Evolutionary conservation across 2,329 filamentous ascomycete species (phyloP).

Genomic region (Aspergillus intermedius): DNA sequence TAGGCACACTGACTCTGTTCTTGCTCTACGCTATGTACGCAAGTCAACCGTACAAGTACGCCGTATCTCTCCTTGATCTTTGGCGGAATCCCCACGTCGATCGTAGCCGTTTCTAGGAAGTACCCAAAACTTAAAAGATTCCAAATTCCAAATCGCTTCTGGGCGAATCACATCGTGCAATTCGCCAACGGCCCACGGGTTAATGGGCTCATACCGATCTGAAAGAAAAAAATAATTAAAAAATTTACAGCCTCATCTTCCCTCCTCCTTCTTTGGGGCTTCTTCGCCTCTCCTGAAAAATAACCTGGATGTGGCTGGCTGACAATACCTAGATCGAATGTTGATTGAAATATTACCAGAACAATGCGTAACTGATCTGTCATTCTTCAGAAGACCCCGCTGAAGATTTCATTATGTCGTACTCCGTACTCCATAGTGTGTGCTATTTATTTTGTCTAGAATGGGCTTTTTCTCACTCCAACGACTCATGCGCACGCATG

Average conservation of each 20-base stretch:
- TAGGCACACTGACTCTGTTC: no score
- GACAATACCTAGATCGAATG: background rate
- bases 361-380: background rate
- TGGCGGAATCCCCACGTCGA: conserved; percentile 6
- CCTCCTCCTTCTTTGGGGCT: background rate
- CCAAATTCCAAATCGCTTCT: conserved; percentile 13
- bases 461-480: background rate
- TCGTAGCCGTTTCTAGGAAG: conserved; percentile 9
- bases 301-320: background rate
- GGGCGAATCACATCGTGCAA: conserved; percentile 15
- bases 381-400: background rate
- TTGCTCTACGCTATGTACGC: no score
- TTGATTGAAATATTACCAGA: background rate
- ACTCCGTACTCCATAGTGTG: no score
- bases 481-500: no score
- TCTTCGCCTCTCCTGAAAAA: background rate
- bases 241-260: background rate
- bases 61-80: background rate
- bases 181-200: conserved; percentile 15
- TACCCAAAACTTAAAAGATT: conserved; percentile 15
- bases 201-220: conserved; percentile 6
- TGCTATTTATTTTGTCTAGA: background rate
- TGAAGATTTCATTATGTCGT: no score
- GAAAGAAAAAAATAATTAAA: background rate
- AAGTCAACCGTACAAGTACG: no score